phyloP scores from a whole-genome alignment of 2,329 filamentous ascomycete species.

The Hansfordia pulvinata region DNA sequence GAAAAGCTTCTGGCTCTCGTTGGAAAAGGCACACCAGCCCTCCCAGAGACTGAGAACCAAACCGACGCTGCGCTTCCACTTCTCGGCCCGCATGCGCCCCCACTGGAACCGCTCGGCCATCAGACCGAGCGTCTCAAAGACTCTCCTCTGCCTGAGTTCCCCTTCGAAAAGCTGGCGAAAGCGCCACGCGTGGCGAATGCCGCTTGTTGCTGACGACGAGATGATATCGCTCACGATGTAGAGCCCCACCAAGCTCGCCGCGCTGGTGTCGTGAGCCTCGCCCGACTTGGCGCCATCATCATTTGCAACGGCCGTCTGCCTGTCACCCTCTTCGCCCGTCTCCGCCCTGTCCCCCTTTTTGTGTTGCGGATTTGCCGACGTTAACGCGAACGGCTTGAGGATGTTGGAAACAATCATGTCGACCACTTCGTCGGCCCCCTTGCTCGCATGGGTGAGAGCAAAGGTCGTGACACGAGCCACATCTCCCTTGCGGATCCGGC shows the following conservation, averaged over 20 bases:
- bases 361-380: conserved; percentile 51
- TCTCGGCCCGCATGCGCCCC: conserved; percentile 71
- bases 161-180: conserved; percentile 71
- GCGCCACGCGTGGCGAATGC: conserved; percentile 74
- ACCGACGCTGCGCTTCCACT: conserved; percentile 68
- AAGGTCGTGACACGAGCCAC: conserved; percentile 78
- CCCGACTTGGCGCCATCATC: conserved; percentile 24
- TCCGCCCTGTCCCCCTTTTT: conserved; percentile 23
- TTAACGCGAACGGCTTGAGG: conserved; percentile 60
- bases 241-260: conserved; percentile 64
- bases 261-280: conserved; percentile 47
- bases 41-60: conserved; percentile 60
- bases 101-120: conserved; percentile 61
- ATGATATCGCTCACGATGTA: conserved; percentile 71
- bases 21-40: conserved; percentile 59
- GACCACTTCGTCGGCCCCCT: conserved; percentile 84
- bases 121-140: conserved; percentile 61
- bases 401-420: conserved; percentile 77
- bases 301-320: conserved; percentile 20
- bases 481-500: conserved; percentile 68
- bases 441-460: conserved; percentile 74
- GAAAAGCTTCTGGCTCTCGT: conserved; percentile 59
- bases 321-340: conserved; percentile 20
- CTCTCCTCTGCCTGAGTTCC: conserved; percentile 50
- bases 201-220: conserved; percentile 61